Evolutionary conservation across 2,329 filamentous ascomycete species (phyloP), one percentile per base, ranked within the genome.

Genomic region (Xylaria sp.): DNA sequence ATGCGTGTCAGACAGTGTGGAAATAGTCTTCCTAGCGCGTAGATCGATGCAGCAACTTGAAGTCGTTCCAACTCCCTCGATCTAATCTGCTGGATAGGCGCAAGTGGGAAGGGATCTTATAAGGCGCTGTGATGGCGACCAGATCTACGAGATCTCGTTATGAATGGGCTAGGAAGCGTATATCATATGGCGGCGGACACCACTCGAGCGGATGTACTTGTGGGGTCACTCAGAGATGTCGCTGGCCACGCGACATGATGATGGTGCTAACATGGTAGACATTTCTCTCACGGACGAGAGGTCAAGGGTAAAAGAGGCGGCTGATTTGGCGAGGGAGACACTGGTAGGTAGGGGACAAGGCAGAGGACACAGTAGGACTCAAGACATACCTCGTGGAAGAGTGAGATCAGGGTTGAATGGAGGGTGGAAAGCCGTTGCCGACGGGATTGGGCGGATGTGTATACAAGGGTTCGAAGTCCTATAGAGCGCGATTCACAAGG

Each of bases 401-500:
- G 48, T 41, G 25, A 33, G 40, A 54, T 47, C 17, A 48, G 8
- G 43, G 41, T 41, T 11, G 10, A 35, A 31, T 23, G n/a, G n/a
- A 15, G 13, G 15, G 13, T 23, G 29, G 40, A 38, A 19, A n/a
- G 41, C 37, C 7, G 37, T 15, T 17, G 41, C 23, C 4, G 25
- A 21, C 29, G 9, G 46, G 25, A 35, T 38, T 55, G 17, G 21
- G 41, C 15, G 40, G 11, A 25, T 43, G n/a, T 25, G 40, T 46
- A 43, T 55, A 53, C 37, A 58, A 41, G 21, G 25, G 21, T 37
- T n/a, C 21, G 13, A 29, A 9, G 17, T 40, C 29, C 19, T 38
- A 51, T 46, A 23, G 35, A 35, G 27, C 43, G 46, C 23, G 29
- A 31, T 60, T 58, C 48, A 51, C 33, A 17, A 54, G 47, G 46